Evolutionary conservation across 1,284 basidiomycete genomes (phyloP).

Genomic region (Ceratobasidium sp.): DNA sequence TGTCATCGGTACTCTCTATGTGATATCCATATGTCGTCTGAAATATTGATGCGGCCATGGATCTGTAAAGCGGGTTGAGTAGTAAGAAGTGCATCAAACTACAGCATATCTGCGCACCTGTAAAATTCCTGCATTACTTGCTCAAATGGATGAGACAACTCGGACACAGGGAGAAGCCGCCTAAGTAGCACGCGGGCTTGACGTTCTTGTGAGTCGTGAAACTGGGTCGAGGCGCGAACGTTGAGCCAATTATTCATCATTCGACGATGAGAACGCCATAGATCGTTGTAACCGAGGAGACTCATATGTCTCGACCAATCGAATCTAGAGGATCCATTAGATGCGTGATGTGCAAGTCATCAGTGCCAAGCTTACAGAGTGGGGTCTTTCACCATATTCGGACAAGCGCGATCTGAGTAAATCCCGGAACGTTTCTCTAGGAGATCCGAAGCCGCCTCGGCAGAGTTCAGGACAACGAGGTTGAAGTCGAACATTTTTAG

Average conservation of each 20-base stretch:
- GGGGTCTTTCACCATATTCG: conserved; percentile 18
- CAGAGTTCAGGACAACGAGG: conserved; percentile 8
- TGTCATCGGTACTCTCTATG: not conserved
- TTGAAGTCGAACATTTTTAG: conserved; percentile 8
- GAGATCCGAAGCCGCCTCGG: conserved; percentile 4
- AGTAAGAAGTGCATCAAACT: not conserved
- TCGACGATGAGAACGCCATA: conserved; percentile 20
- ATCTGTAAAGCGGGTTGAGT: not conserved
- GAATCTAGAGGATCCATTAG: not conserved
- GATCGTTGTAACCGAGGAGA: conserved; percentile 19
- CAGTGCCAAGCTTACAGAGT: conserved; percentile 4
- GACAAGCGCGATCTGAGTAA: conserved; percentile 26
- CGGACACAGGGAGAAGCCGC: not conserved
- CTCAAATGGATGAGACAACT: not conserved
- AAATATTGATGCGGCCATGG: conserved; percentile 22
- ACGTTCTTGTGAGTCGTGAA: conserved; percentile 2
- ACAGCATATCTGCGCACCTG: not conserved
- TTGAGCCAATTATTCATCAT: conserved; percentile 43
- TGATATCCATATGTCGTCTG: conserved; percentile 28
- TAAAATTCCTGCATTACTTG: conserved; percentile 10
- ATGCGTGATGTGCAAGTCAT: not conserved
- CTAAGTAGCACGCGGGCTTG: conserved; percentile 19
- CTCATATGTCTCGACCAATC: conserved; percentile 14
- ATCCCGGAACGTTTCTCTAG: conserved; percentile 25
- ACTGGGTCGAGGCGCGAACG: not conserved